phyloP scores from a whole-genome alignment of 805 yeast genomes.

The Jamesozyma piceae region DNA sequence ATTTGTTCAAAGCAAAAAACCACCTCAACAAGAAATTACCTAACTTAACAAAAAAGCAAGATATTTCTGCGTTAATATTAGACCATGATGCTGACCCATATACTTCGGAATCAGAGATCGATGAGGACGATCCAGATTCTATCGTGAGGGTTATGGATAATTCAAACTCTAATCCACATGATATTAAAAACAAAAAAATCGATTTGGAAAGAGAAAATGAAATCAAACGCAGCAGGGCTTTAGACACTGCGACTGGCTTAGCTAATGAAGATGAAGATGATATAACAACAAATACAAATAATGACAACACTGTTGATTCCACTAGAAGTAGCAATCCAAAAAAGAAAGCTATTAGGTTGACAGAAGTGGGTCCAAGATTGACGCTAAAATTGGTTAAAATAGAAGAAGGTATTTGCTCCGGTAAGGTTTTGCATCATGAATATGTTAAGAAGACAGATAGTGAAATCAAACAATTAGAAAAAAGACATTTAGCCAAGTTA shows the following conservation, averaged over 20 bases:
- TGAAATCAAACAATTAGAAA: conserved; percentile 55
- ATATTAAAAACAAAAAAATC: conserved; percentile 14
- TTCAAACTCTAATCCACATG: conserved; percentile 16
- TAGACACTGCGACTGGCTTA: conserved; percentile 8
- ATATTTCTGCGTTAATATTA: conserved; percentile 72
- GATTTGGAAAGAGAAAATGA: conserved; percentile 17
- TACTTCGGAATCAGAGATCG: conserved; percentile 89
- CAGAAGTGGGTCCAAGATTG: conserved; percentile 89
- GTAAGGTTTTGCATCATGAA: conserved; percentile 81
- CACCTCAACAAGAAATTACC: conserved; percentile 59
- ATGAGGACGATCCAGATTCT: conserved; percentile 90
- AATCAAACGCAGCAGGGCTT: neutral
- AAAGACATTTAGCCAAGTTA: conserved; percentile 52
- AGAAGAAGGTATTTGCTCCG: conserved; percentile 85
- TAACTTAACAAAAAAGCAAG: conserved; percentile 54
- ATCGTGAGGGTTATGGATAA: conserved; percentile 49
- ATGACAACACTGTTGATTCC: conserved; percentile 9
- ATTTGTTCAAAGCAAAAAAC: conserved; percentile 52
- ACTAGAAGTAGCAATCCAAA: conserved; percentile 17
- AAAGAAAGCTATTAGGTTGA: conserved; percentile 82
- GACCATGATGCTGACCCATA: conserved; percentile 71
- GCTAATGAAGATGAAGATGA: conserved; percentile 16
- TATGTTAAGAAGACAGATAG: conserved; percentile 50
- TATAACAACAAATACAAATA: conserved; percentile 3
- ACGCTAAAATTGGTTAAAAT: conserved; percentile 69